Conservation (phyloP, 2,329 filamentous ascomycete genomes). For the Ceratocystis variospora region DNA sequence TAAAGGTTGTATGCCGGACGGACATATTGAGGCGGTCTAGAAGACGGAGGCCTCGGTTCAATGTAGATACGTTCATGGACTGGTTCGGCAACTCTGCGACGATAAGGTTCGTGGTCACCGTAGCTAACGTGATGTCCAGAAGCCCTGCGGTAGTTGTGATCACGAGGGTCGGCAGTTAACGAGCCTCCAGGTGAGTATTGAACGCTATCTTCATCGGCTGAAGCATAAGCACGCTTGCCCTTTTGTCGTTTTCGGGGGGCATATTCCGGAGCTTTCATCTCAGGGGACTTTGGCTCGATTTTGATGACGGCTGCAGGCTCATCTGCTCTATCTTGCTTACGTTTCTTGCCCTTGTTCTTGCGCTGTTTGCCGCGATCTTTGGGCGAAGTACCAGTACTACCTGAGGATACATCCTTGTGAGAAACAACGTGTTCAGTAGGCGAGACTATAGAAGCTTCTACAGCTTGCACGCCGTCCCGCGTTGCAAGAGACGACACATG, state of each 20-base stretch:
- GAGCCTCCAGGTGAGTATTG: conserved; percentile 21
- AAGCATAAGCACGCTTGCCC: conserved; percentile 24
- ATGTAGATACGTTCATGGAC: conserved; percentile 9
- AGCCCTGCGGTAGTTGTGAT: background rate
- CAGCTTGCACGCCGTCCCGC: conserved; percentile 3
- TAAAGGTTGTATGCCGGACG: conserved; percentile 13
- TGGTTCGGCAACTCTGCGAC: conserved; percentile 21
- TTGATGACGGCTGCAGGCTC: conserved; percentile 43
- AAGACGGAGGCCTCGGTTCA: background rate
- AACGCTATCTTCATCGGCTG: conserved; percentile 2
- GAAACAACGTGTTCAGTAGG: conserved; percentile 24
- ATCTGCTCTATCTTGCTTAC: conserved; percentile 32
- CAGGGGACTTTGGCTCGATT: conserved; percentile 49
- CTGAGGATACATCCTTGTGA: conserved; percentile 6
- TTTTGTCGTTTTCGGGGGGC: conserved; percentile 44
- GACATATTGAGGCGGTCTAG: conserved; percentile 9
- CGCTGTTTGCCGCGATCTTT: conserved; percentile 24
- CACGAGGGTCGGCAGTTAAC: conserved; percentile 5
- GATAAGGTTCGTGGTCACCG: conserved; percentile 19
- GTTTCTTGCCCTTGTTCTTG: conserved; percentile 38
- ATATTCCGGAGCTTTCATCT: conserved; percentile 38
- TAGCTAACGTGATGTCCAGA: conserved; percentile 11
- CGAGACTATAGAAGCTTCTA: conserved; percentile 10
- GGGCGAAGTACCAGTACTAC: conserved; percentile 12
- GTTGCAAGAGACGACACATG: conserved; percentile 47